phyloP scores from a whole-genome alignment of 345 rosid genomes.

The Mangifera indica region DNA sequence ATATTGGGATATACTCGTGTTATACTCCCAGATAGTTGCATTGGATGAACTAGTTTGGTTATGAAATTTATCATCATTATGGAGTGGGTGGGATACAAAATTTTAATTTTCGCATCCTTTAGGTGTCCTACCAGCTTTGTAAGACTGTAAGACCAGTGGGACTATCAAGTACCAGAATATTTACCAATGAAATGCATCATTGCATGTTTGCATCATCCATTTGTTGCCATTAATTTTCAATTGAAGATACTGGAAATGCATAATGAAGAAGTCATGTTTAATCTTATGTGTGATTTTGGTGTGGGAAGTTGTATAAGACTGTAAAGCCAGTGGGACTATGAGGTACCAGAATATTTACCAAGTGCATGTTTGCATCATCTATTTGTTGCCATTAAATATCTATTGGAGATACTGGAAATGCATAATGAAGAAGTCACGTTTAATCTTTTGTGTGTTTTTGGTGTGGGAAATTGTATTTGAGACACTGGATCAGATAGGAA shows the following conservation, averaged over 20 bases:
- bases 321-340: neutral
- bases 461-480: neutral
- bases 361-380: slow-evolving; percentile 5
- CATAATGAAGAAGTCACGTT: neutral
- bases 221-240: neutral
- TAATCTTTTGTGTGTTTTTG: neutral
- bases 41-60: neutral
- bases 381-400: neutral
- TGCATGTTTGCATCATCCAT: slow-evolving; percentile 1
- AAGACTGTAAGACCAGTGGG: neutral
- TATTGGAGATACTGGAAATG: neutral
- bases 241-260: neutral
- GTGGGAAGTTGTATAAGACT: neutral
- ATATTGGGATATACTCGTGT: neutral
- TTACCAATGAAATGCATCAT: neutral
- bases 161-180: slow-evolving; percentile 2
- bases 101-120: neutral
- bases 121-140: neutral
- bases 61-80: neutral
- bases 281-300: neutral
- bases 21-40: neutral
- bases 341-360: neutral
- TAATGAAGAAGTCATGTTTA: neutral
- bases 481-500: neutral
- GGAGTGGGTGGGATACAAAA: neutral